Evolutionary conservation across 768 basidiomycete genomes (phyloP).

Genomic region (Leucocoprinus birnbaumii): DNA sequence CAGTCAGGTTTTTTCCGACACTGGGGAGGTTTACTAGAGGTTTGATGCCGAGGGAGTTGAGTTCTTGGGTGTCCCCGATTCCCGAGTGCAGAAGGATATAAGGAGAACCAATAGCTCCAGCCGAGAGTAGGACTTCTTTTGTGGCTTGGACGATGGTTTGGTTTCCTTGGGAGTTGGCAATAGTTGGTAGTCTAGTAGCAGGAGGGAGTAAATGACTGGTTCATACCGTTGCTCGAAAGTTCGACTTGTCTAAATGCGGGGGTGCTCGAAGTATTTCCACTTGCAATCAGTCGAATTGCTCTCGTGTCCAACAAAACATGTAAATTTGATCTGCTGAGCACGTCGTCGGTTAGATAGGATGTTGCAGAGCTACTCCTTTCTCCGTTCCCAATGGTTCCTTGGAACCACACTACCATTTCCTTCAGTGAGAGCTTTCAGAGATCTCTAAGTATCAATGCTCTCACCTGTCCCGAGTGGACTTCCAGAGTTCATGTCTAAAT

Average conservation of each 20-base stretch:
- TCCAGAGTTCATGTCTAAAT: conserved; percentile 27
- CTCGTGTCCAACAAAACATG: conserved; percentile 28
- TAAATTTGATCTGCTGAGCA: conserved; percentile 24
- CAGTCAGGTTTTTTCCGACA: conserved; percentile 27
- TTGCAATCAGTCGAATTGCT: conserved; percentile 21
- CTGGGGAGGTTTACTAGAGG: conserved; percentile 23
- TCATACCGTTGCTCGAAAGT: not conserved
- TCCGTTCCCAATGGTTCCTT: conserved; percentile 22
- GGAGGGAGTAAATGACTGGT: not conserved
- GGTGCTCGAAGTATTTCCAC: not conserved
- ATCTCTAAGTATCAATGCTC: not conserved
- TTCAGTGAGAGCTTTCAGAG: not conserved
- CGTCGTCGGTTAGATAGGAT: conserved; percentile 23
- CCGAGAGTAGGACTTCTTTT: conserved; percentile 16
- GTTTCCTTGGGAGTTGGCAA: not conserved
- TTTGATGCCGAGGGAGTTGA: conserved; percentile 18
- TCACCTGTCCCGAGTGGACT: conserved; percentile 28
- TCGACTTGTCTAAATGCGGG: not conserved
- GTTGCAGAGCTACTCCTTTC: conserved; percentile 28
- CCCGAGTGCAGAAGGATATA: conserved; percentile 16
- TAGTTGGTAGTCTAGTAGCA: too few relatives aligned
- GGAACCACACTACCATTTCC: conserved; percentile 16
- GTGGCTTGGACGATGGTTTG: not conserved
- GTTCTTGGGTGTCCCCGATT: conserved; percentile 14
- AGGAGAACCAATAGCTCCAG: conserved; percentile 14